Conservation (phyloP, 352 stramenopile species). For the Globisporangium cystogenes region DNA sequence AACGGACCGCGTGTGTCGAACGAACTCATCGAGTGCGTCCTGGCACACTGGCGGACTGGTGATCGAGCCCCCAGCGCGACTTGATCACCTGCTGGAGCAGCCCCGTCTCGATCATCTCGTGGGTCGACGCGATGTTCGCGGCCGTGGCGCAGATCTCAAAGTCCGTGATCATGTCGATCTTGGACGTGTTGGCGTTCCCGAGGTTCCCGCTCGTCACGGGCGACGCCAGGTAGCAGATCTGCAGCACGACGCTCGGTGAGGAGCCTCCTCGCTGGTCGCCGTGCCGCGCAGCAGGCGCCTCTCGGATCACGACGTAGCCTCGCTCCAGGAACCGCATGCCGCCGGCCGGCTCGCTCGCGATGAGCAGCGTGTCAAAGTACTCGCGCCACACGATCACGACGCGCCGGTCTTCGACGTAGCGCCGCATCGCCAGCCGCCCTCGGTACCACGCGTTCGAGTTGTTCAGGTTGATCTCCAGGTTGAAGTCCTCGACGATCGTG, state of each 20-base stretch:
- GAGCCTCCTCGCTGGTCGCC: no score
- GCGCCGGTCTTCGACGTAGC: conserved; percentile 36
- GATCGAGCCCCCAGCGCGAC: no score
- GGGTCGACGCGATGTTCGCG: conserved; percentile 3
- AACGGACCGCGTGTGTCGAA: no score
- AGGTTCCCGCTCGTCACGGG: conserved; percentile 12
- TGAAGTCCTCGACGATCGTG: conserved; percentile 52
- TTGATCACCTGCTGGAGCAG: background rate
- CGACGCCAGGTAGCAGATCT: conserved; percentile 25
- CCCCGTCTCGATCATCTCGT: conserved; percentile 13
- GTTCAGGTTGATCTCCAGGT: conserved; percentile 40
- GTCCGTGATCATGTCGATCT: background rate
- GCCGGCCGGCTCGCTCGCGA: conserved; percentile 26
- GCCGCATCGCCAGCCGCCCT: conserved; percentile 37
- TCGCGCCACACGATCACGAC: conserved; percentile 52
- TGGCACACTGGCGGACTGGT: no score
- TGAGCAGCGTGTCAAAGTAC: conserved; percentile 39
- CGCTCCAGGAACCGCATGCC: conserved; percentile 45
- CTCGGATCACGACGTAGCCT: conserved; percentile 44
- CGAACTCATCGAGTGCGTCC: no score
- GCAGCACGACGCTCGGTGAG: conserved; percentile 5
- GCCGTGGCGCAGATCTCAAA: conserved; percentile 2
- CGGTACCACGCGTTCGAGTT: conserved; percentile 33
- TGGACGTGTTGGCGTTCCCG: background rate
- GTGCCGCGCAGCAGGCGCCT: background rate